A percentile compares a stretch with the other conserved stretches of the same genome.
Evolutionary conservation across 2,329 filamentous ascomycete genomes (phyloP).

Genomic region (Elsinoe fawcettii): DNA sequence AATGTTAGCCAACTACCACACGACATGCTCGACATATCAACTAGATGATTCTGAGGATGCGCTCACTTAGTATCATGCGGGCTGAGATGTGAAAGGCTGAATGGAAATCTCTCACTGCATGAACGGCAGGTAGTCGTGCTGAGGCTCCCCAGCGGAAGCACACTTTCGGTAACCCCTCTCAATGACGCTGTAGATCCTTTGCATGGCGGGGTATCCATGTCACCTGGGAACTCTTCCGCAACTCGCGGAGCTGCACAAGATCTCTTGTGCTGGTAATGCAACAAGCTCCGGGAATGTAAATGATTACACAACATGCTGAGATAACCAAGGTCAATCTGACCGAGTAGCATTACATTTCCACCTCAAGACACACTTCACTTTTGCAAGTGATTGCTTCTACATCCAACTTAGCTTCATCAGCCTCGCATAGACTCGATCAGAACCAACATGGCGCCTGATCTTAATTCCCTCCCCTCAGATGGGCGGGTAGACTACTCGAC

Average conservation of each 20-base stretch:
- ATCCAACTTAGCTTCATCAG: neutral
- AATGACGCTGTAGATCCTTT: neutral
- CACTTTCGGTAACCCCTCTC: neutral
- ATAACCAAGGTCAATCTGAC: neutral
- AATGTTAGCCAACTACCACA: too few species aligned
- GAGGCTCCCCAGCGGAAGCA: neutral
- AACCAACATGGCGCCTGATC: slow-evolving; percentile 35
- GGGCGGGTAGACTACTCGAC: slow-evolving; percentile 37
- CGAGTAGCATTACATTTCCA: slow-evolving; percentile 28
- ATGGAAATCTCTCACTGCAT: neutral
- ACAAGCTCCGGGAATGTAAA: neutral
- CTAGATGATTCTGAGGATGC: too few species aligned
- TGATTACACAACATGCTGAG: neutral
- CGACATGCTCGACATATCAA: too few species aligned
- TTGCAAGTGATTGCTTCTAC: too few species aligned
- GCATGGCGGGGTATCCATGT: neutral
- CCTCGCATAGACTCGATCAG: slow-evolving; percentile 16
- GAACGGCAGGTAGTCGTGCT: neutral
- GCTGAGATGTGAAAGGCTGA: neutral
- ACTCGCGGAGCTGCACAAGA: neutral
- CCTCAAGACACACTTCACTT: too few species aligned
- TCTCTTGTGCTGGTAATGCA: neutral
- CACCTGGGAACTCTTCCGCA: neutral
- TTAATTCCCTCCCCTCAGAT: slow-evolving; percentile 31
- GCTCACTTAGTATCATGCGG: neutral